Conservation (phyloP, 2,329 filamentous ascomycete genomes). For the Trichoderma semiorbis region DNA sequence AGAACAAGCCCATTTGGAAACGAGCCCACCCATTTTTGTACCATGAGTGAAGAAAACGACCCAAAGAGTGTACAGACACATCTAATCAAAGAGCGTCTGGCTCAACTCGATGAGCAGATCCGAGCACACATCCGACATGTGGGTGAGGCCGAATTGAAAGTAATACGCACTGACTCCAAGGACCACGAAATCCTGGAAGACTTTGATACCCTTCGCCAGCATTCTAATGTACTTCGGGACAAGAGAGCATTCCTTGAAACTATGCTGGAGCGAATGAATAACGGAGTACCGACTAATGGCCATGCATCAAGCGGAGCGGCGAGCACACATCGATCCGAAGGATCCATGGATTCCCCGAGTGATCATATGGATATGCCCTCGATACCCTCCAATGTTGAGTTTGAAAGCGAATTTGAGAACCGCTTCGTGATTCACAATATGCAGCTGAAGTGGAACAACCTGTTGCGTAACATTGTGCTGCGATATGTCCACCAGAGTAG, state of each 20-base stretch:
- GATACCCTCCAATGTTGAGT: slow-evolving; percentile 70
- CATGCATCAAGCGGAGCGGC: slow-evolving; percentile 27
- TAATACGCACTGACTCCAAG: slow-evolving; percentile 48
- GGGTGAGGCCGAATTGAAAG: slow-evolving; percentile 71
- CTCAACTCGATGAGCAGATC: slow-evolving; percentile 75
- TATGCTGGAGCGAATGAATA: slow-evolving; percentile 51
- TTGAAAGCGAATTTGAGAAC: slow-evolving; percentile 94
- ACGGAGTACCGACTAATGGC: slow-evolving; percentile 33
- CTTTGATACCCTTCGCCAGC: slow-evolving; percentile 56
- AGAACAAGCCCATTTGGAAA: slow-evolving; percentile 87
- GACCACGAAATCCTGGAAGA: slow-evolving; percentile 53
- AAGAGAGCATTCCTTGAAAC: slow-evolving; percentile 57
- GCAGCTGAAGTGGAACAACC: slow-evolving; percentile 98
- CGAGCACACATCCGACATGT: slow-evolving; percentile 68
- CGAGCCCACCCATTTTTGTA: slow-evolving; percentile 90
- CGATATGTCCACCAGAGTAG: slow-evolving; percentile 97
- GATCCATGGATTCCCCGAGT: slow-evolving; percentile 51
- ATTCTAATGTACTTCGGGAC: slow-evolving; percentile 54
- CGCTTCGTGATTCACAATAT: slow-evolving; percentile 97
- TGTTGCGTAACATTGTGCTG: slow-evolving; percentile 89
- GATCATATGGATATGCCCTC: slow-evolving; percentile 61
- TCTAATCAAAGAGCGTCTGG: slow-evolving; percentile 75
- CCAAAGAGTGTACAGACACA: slow-evolving; percentile 84
- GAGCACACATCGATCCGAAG: slow-evolving; percentile 33
- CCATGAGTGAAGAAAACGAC: slow-evolving; percentile 89